phyloP scores from a whole-genome alignment of 306 rosid species.

The Macrotyloma uniflorum region DNA sequence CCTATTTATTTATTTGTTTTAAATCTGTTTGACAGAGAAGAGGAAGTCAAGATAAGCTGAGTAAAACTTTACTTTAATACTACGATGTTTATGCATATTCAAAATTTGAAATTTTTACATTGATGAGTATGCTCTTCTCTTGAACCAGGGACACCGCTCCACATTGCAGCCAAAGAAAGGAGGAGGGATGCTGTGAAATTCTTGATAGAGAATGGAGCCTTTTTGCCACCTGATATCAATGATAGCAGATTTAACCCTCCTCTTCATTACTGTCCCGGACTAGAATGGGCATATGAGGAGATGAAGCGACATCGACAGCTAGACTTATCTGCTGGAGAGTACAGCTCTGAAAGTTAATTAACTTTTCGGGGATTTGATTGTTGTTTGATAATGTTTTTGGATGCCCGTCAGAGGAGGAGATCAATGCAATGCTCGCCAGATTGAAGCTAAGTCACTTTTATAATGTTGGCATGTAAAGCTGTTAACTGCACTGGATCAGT shows the following conservation, averaged over 20 bases:
- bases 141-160: conserved; percentile 91
- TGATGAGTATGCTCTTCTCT: not conserved
- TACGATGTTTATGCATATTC: not conserved
- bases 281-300: conserved; percentile 99
- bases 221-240: conserved; percentile 80
- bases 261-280: conserved; percentile 90
- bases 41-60: not conserved
- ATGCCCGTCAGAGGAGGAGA: not conserved
- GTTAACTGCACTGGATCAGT: not conserved
- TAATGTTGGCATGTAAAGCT: not conserved
- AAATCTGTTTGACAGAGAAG: not conserved
- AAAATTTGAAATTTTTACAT: conserved; percentile 1
- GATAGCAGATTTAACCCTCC: conserved; percentile 97
- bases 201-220: conserved; percentile 91
- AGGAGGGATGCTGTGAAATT: conserved; percentile 84
- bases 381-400: not conserved
- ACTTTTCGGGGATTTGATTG: not conserved
- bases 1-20: not conserved
- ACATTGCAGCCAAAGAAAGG: conserved; percentile 91
- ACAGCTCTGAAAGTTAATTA: conserved; percentile 68
- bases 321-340: conserved; percentile 54
- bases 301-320: conserved; percentile 68
- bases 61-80: not conserved
- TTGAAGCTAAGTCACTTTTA: not conserved
- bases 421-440: not conserved